Evolutionary conservation across 2,329 filamentous ascomycete species (phyloP), one percentile per base, ranked within the genome.

Genomic region (Arachnomyces sp.): DNA sequence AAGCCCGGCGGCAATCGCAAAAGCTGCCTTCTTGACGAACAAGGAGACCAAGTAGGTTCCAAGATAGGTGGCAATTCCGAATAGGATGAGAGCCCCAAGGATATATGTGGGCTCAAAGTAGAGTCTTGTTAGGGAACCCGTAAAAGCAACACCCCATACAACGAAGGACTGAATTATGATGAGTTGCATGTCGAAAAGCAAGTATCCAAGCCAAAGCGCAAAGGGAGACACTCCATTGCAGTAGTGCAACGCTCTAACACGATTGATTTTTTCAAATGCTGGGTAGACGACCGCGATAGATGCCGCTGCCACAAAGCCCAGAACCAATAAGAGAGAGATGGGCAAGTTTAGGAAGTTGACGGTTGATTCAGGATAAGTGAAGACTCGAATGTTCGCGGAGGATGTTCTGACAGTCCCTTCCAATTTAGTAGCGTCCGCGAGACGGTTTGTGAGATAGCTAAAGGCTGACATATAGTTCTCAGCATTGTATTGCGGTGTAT

Each of bases 121-220:
- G 13, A 29, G 11, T 14, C 13, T 15, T 20, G 16, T 7, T 11
- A 42, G 15, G n/a, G 38, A 42, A n/a, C 43, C 16, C 3, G 29
- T 39, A 13, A 43, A 34, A 13, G 39, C 25, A 7, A 35, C 17
- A 25, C 20, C 9, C 20, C 20, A 25, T 25, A 25, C 20, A 25
- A 25, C 9, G 20, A 25, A 5, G 17, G 31, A 32, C 18, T 44
- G 43, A 15, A 49, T 38, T 12, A 43, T 12, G 11, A 49, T 7
- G 17, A 45, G 39, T 33, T 43, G 43, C 2, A 45, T n/a, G 39
- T 50, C 48, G 39, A 49, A 50, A 3, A 42, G n/a, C 9, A 43
- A 8, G 39, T 50, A 34, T 15, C 38, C 47, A 2, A 47, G 31
- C 48, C 48, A 50, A 16, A 50, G 28, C n/a, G 48, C 39, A 2